Base-by-base conservation (phyloP, 257 asterid species). In the Solanum gracilifrons region DNA sequence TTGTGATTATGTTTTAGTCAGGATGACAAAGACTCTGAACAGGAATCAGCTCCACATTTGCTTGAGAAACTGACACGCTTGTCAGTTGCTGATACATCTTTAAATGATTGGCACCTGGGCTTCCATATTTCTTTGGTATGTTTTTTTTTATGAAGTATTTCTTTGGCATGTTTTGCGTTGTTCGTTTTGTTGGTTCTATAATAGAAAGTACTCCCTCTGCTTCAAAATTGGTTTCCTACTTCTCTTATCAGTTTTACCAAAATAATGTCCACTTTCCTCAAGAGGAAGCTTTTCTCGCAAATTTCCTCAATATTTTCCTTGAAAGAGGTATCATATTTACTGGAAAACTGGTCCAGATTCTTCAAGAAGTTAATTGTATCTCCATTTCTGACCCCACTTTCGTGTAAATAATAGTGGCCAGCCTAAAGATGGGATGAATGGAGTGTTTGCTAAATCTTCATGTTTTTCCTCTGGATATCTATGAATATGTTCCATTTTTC, bases 31-130 rank as follows among this genome's bases (percentile, higher is more conserved):
- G 97, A 93, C 90, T 87, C 93, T 75, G 98, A 96, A 83, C 89
- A 91, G 37, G 97, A 94, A 85, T 88, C 93, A 91, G 86, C 92
- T 69, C 84, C 91, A 84, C 91, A 91, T 82, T 87, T 94, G 79
- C 91, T 91, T 79, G 97, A 93, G 90, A 94, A 92, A 89, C 89
- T 95, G 93, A 91, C 97, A 43, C 91, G 92, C 91, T 88, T 93
- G 95, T 93, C 98, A 84, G 91, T 90, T 20, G 89, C 91, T 68
- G 98, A 96, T 86, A 93, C 86, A 82, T 92, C 97, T 71, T 89
- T 96, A 88, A 92, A 93, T 37, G 99, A 96, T 89, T 97, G 99
- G 99, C 99, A 96, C 91, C 89, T 95, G 32, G 98, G 98, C 60
- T 97, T 96, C 92, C 99, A 97, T 89, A 93, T 97, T 74, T 93